Evolutionary conservation across 1,284 basidiomycete species (phyloP), one percentile per base, ranked within the genome.

Genomic region (Anthracocystis walkeri): DNA sequence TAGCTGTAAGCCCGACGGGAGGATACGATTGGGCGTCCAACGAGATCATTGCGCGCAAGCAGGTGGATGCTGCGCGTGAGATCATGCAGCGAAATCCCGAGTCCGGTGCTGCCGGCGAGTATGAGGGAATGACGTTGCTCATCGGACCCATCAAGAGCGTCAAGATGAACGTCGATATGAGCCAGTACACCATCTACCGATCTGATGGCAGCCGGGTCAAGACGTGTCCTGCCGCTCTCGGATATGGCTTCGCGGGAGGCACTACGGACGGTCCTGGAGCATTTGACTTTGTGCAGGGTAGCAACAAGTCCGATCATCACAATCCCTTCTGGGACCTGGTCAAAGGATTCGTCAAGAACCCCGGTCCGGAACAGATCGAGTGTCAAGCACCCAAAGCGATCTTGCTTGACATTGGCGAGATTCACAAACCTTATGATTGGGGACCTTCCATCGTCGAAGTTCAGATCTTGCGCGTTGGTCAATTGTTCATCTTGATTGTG

Each of bases 351-450:
- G 84, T 93, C 56, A 93, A 91, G 8, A 90, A 91, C 23, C 53
- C 83, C 1, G 90, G 91, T 0, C 87, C 87, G 58, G 88, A 89
- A 58, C 92, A 94, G 80, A 87, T 88, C 62, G 89, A 88, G 16
- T 93, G 93, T 84, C 93, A 94, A 60, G 85, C 87, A 76, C 92
- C 92, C n/a, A 93, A 93, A 84, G 91, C 92, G 5, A 91, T 94
- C 78, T 86, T 94, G 23, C 38, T 84, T 25, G 76, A 80, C 63
- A 78, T 78, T 38, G 82, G 80, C 31, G 75, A 81, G 60, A 73
- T 75, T 23, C 66, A 81, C 65, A 52, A 51, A 12, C 92, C 92
- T 10, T 93, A 93, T 83, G 88, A 89, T 65, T 93, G 92, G 92
- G 89, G 91, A 2, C 91, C 92, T 0, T 89, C 87, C 78, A 91